Base-by-base conservation (phyloP, 1,284 basidiomycete species). In the Sphagnurus paluster region DNA sequence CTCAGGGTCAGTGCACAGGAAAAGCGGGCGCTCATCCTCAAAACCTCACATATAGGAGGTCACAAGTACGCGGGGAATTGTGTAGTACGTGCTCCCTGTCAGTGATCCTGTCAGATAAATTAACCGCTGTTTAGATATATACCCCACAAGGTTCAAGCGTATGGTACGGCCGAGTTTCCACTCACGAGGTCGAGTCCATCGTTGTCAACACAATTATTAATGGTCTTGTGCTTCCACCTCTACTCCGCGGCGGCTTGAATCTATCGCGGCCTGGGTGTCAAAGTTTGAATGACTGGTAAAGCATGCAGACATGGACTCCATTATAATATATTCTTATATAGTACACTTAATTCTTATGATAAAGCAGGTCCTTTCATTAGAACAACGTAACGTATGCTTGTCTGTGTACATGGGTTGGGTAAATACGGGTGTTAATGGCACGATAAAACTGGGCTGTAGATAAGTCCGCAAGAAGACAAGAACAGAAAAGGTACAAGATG, bases 141-240 rank as follows among this genome's bases (percentile, higher is more conserved):
- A 88, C 86, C 48, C 93, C 94, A 0, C 81, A 84, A 46, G 93
- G 93, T 13, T 77, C 84, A 20, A 82, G 84, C 36, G 76, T 96
- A 20, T 95, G 93, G 82, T 97, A 97, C 60, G 95, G 94, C n/a
- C 84, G 95, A 25, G 92, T 96, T 2, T 86, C 87, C 29, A 84
- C 93, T 8, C 87, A 93, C 60, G 88, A 95, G 59, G 86, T 93
- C 37, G 87, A 90, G 38, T 77, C 84, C 4, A 87, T 97, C 43
- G 93, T 97, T 34, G 77, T 84, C 57, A 85, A 92, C 56, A 98
- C 94, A 6, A 84, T 98, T 46, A 74, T 93, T 46, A 74, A 80
- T 10, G 94, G 94, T 3, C 79, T 85, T 60, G 76, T 98, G 35
- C 77, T 97, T 11, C 86, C 91, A 1, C 80, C 86, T 8, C 75